phyloP scores from a whole-genome alignment of 2,329 filamentous ascomycete genomes.

The Ascochyta viciae-villosae region DNA sequence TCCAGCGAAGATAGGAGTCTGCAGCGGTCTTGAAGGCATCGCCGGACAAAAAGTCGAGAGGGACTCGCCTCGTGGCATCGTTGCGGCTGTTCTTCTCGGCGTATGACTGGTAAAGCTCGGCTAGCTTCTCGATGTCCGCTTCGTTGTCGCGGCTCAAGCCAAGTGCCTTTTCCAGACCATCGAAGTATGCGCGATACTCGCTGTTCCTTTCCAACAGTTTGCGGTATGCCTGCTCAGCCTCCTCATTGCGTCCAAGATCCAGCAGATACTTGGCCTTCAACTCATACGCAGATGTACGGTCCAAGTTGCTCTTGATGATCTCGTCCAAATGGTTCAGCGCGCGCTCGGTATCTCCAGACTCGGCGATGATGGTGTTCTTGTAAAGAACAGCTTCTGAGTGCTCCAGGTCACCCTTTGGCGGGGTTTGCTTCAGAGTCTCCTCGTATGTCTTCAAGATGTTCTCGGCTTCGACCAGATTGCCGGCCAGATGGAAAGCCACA shows the following conservation, averaged over 20 bases:
- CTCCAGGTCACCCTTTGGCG: conserved; percentile 81
- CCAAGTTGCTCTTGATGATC: conserved; percentile 77
- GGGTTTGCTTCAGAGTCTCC: conserved; percentile 84
- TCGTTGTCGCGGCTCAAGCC: conserved; percentile 67
- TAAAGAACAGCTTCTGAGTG: conserved; percentile 94
- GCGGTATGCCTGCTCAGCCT: conserved; percentile 82
- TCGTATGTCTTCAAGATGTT: conserved; percentile 91
- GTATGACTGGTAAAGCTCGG: conserved; percentile 81
- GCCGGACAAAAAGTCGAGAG: conserved; percentile 83
- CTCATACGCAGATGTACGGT: conserved; percentile 86
- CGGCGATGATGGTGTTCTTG: conserved; percentile 93
- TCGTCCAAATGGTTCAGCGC: conserved; percentile 86
- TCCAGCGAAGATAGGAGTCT: conserved; percentile 78
- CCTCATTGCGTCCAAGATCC: conserved; percentile 76
- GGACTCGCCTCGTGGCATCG: conserved; percentile 85
- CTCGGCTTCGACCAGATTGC: conserved; percentile 84
- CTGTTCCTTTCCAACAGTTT: conserved; percentile 84
- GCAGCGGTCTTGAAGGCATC: conserved; percentile 81
- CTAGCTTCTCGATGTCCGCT: conserved; percentile 72
- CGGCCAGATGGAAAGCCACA: conserved; percentile 89
- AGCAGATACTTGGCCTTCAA: conserved; percentile 83
- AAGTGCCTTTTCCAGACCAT: conserved; percentile 74
- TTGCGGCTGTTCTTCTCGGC: conserved; percentile 80
- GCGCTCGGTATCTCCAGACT: conserved; percentile 80
- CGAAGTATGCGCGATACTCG: conserved; percentile 87